Percentiles rank a stretch among this genome's conserved stretches.
Evolutionary conservation across 1,284 basidiomycete species (phyloP).

Genomic region (Ganoderma resinaceum): DNA sequence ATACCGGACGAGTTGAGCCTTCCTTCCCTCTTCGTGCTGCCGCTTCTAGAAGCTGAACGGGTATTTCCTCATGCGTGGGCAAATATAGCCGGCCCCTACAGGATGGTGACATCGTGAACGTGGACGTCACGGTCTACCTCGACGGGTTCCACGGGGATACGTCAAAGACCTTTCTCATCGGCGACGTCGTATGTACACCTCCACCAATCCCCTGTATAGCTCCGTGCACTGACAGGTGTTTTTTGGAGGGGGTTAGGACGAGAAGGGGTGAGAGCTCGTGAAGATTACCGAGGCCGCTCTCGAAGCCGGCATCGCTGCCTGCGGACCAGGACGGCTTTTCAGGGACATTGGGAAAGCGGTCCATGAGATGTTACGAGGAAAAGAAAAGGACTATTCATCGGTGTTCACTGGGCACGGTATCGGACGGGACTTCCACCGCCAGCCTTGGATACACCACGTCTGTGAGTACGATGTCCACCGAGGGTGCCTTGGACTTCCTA

Average conservation of each 20-base stretch:
- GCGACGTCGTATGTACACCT: slow-evolving; percentile 63
- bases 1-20: slow-evolving; percentile 81
- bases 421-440: slow-evolving; percentile 81
- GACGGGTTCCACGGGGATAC: slow-evolving; percentile 89
- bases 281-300: slow-evolving; percentile 71
- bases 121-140: slow-evolving; percentile 84
- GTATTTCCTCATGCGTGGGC: no score
- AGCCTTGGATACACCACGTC: slow-evolving; percentile 86
- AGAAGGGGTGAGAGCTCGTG: slow-evolving; percentile 69
- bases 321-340: slow-evolving; percentile 80
- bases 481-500: neutral
- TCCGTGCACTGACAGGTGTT: no score
- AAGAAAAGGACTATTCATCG: slow-evolving; percentile 63
- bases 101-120: slow-evolving; percentile 84
- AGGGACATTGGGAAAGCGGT: slow-evolving; percentile 82
- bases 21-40: neutral
- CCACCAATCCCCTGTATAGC: neutral
- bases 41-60: neutral
- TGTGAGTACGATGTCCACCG: slow-evolving; percentile 44
- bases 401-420: slow-evolving; percentile 91
- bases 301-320: slow-evolving; percentile 74
- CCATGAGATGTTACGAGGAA: slow-evolving; percentile 53
- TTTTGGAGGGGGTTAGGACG: no score
- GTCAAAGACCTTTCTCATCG: slow-evolving; percentile 81
- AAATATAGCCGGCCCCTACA: slow-evolving; percentile 74